phyloP scores from a whole-genome alignment of 2,329 filamentous ascomycete genomes.

The Aspergillus sp. region DNA sequence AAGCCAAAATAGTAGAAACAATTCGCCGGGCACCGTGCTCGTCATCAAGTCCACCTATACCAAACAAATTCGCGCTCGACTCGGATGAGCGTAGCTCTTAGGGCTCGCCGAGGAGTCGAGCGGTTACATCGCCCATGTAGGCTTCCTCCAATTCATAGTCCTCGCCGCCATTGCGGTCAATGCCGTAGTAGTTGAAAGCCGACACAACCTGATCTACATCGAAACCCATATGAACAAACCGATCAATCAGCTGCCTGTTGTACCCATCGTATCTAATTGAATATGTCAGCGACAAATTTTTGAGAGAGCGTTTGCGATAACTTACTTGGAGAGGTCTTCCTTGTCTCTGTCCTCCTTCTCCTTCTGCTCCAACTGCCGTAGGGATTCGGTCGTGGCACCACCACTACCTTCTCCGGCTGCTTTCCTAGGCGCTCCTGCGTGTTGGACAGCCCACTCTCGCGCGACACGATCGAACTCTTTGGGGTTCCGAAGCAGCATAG shows the following conservation, averaged over 20 bases:
- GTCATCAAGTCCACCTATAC: slow-evolving; percentile 18
- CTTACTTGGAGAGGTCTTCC: slow-evolving; percentile 55
- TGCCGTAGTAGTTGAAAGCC: slow-evolving; percentile 77
- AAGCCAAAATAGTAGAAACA: background rate
- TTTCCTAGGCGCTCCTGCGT: slow-evolving; percentile 71
- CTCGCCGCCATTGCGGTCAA: slow-evolving; percentile 72
- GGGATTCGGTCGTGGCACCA: slow-evolving; percentile 53
- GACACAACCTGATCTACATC: slow-evolving; percentile 81
- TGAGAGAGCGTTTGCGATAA: background rate
- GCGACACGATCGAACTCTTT: slow-evolving; percentile 78
- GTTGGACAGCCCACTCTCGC: slow-evolving; percentile 83
- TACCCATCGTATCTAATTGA: slow-evolving; percentile 76
- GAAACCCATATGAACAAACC: slow-evolving; percentile 90
- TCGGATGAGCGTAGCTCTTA: background rate
- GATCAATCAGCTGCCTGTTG: slow-evolving; percentile 76
- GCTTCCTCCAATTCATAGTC: slow-evolving; percentile 88
- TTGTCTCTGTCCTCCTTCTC: slow-evolving; percentile 58
- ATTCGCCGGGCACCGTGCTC: slow-evolving; percentile 35
- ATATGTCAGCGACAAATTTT: slow-evolving; percentile 27
- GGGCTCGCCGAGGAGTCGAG: slow-evolving; percentile 76
- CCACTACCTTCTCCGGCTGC: slow-evolving; percentile 56
- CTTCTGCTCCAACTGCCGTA: slow-evolving; percentile 55
- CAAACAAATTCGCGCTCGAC: slow-evolving; percentile 12
- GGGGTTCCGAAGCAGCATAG: slow-evolving; percentile 79
- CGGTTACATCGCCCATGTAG: slow-evolving; percentile 87